These are phyloP conservation scores for Trichosporon ovoides DNA, from an alignment of 1,284 basidiomycete species.

Conservation along the genomic window DNA sequence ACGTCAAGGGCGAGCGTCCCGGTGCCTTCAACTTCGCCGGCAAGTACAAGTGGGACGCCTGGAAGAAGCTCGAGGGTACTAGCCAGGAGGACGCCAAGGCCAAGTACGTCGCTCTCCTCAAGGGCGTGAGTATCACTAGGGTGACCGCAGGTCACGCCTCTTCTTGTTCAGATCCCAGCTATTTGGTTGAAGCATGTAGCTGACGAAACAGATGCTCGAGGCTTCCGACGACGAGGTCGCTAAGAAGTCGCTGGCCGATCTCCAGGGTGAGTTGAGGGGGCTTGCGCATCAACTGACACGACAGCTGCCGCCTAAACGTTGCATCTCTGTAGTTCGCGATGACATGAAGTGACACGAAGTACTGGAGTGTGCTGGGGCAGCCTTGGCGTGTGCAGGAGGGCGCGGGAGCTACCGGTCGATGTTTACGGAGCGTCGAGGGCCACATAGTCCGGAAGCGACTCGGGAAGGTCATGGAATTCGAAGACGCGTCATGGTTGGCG, in stretches of 20 bases:
- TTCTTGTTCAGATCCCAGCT: no score
- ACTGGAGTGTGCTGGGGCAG: neutral
- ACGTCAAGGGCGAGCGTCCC: conserved; percentile 42
- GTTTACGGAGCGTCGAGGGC: neutral
- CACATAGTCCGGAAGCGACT: no score
- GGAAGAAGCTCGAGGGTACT: conserved; percentile 67
- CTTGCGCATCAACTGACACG: neutral
- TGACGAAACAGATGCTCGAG: conserved; percentile 55
- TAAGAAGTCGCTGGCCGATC: conserved; percentile 58
- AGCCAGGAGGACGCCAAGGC: conserved; percentile 64
- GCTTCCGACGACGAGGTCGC: conserved; percentile 55
- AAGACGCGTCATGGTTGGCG: neutral
- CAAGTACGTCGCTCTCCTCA: conserved; percentile 68
- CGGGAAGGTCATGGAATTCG: neutral
- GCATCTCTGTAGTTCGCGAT: conserved; percentile 1
- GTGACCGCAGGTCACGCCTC: no score
- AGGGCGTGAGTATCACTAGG: conserved; percentile 59
- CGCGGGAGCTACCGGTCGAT: no score
- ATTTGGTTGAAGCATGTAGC: no score
- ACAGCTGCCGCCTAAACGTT: conserved; percentile 13
- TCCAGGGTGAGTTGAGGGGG: conserved; percentile 51
- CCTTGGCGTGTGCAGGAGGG: no score
- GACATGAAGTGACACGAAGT: neutral
- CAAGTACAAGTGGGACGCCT: conserved; percentile 64
- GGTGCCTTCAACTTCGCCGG: conserved; percentile 48